A percentile compares a stretch with the other conserved stretches of the same genome.
Conservation (phyloP, 2,329 filamentous ascomycete genomes). For the Rhynchosporium graminicola region DNA sequence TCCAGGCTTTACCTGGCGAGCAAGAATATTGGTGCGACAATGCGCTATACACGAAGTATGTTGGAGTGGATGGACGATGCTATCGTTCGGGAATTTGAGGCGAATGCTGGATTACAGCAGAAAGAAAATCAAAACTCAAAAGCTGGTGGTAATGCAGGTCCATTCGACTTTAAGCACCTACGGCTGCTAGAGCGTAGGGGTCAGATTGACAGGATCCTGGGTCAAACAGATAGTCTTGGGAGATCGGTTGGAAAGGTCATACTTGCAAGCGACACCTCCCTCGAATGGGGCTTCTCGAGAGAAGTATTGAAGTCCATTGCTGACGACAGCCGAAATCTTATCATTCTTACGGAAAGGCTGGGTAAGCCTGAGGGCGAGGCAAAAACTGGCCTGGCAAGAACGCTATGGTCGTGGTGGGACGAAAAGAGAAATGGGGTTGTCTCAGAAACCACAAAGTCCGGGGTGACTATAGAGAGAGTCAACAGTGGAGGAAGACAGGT, state of each 20-base stretch:
- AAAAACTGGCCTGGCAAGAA: constrained; percentile 58
- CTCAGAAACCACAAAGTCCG: constrained; percentile 54
- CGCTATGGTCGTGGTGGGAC: constrained; percentile 79
- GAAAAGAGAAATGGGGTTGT: constrained; percentile 65
- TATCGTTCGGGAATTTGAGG: constrained; percentile 89
- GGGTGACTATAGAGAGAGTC: constrained; percentile 65
- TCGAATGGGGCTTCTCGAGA: constrained; percentile 95
- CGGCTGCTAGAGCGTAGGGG: constrained; percentile 79
- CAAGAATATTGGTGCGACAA: constrained; percentile 81
- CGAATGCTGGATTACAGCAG: constrained; percentile 48
- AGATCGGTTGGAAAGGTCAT: constrained; percentile 68
- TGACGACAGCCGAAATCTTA: constrained; percentile 74
- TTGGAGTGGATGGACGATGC: constrained; percentile 99
- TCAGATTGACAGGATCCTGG: constrained; percentile 72
- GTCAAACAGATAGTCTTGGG: constrained; percentile 44
- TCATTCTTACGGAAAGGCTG: constrained; percentile 81
- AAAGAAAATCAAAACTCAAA: constrained; percentile 51
- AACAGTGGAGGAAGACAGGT: constrained; percentile 64
- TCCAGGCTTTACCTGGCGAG: constrained; percentile 79
- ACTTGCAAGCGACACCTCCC: constrained; percentile 82
- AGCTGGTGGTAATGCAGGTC: constrained; percentile 57
- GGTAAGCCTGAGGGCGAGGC: constrained; percentile 41
- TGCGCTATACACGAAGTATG: constrained; percentile 92
- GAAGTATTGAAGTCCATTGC: constrained; percentile 75
- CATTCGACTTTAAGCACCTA: constrained; percentile 88